These are phyloP conservation scores for Cucurbita ficifolia DNA, from an alignment of 306 rosid species.

Conservation along the genomic window DNA sequence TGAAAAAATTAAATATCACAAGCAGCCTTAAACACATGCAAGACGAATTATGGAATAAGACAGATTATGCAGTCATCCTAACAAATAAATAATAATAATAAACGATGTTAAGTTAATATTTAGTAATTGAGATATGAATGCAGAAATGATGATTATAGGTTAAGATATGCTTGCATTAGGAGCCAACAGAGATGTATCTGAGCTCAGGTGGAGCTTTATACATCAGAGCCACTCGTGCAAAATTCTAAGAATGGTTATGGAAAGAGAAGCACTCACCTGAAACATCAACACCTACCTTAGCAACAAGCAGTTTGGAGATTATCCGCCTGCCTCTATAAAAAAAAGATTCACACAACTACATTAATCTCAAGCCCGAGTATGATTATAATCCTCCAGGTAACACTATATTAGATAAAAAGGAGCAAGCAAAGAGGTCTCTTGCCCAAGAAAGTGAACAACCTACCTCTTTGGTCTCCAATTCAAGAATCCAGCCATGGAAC, in stretches of 20 bases:
- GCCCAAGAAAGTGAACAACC: constrained; percentile 79
- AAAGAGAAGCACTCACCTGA: constrained; percentile 88
- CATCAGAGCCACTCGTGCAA: background rate
- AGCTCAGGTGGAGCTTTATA: constrained; percentile 8
- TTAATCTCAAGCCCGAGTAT: constrained; percentile 50
- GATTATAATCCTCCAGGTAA: constrained; percentile 46
- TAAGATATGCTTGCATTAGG: background rate
- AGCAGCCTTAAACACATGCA: background rate
- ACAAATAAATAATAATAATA: background rate
- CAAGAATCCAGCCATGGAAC: constrained; percentile 55
- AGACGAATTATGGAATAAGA: background rate
- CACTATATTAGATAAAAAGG: constrained; percentile 26
- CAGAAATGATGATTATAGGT: background rate
- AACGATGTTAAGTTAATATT: background rate
- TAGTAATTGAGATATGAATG: background rate
- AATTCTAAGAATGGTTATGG: constrained; percentile 32
- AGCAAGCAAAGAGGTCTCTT: constrained; percentile 67
- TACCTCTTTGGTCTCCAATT: constrained; percentile 90
- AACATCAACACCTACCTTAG: constrained; percentile 84
- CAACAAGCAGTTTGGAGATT: constrained; percentile 94
- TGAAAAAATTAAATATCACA: background rate
- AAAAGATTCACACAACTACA: constrained; percentile 66
- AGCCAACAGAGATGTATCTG: background rate
- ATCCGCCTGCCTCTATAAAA: constrained; percentile 93
- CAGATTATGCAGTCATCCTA: background rate